A percentile compares a stretch with the other conserved stretches of the same genome.
Conservation (phyloP, 805 yeast genomes). For the Nakazawaea ambrosiae region DNA sequence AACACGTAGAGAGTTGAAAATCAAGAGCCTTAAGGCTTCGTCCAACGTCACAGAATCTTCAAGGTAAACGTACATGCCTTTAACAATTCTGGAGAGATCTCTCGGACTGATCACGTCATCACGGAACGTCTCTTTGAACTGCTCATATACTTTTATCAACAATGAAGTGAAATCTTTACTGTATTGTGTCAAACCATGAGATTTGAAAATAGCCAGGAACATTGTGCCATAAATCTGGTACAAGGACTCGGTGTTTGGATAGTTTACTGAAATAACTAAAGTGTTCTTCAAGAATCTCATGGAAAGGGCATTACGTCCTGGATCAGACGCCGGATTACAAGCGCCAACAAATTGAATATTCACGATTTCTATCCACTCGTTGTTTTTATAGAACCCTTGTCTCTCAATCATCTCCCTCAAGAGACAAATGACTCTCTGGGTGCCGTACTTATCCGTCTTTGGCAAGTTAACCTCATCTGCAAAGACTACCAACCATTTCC, state of each 20-base stretch:
- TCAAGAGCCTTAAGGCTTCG: slow-evolving; percentile 59
- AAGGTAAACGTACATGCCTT: slow-evolving; percentile 51
- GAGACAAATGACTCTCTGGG: slow-evolving; percentile 65
- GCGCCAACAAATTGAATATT: slow-evolving; percentile 88
- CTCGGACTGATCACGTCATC: slow-evolving; percentile 67
- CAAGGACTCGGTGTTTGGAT: slow-evolving; percentile 63
- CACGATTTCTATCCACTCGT: slow-evolving; percentile 58
- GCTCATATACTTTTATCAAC: slow-evolving; percentile 56
- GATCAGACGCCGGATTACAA: slow-evolving; percentile 82
- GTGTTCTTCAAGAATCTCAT: slow-evolving; percentile 62
- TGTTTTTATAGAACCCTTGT: slow-evolving; percentile 69
- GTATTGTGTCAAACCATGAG: slow-evolving; percentile 55
- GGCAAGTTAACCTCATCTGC: slow-evolving; percentile 93
- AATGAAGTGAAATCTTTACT: slow-evolving; percentile 46
- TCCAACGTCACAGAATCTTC: slow-evolving; percentile 27
- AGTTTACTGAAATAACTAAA: slow-evolving; percentile 64
- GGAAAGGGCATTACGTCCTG: slow-evolving; percentile 58
- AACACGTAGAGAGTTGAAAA: slow-evolving; percentile 72
- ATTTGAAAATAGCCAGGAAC: slow-evolving; percentile 46
- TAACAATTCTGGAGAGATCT: slow-evolving; percentile 81
- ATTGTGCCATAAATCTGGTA: slow-evolving; percentile 60
- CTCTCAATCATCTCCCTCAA: slow-evolving; percentile 69
- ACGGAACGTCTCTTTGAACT: slow-evolving; percentile 35
- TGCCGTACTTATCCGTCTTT: slow-evolving; percentile 58
- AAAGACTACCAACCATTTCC: slow-evolving; percentile 73